Percentiles rank a stretch among this genome's conserved stretches.
These are phyloP conservation scores for Rhododendron simsii DNA, from an alignment of 148 eudicot genomes.

Conservation along the genomic window DNA sequence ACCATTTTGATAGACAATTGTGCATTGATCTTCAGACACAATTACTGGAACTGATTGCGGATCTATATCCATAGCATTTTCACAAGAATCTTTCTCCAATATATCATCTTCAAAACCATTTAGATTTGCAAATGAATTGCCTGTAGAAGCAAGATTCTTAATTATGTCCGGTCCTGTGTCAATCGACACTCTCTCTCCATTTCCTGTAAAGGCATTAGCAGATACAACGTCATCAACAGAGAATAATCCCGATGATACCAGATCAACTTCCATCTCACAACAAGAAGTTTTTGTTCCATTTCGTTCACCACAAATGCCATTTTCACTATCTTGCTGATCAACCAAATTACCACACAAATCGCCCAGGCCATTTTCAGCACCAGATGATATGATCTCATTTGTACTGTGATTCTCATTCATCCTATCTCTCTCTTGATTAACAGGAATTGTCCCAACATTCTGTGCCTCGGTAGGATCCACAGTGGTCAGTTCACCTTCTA, in stretches of 20 bases:
- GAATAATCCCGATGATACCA: constrained; percentile 42
- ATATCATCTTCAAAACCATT: constrained; percentile 18
- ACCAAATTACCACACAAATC: constrained; percentile 13
- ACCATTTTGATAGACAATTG: neutral
- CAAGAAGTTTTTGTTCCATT: neutral
- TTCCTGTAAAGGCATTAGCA: constrained; percentile 18
- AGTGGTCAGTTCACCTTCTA: constrained; percentile 21
- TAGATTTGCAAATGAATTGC: constrained; percentile 19
- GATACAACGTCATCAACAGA: constrained; percentile 33
- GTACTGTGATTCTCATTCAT: constrained; percentile 1
- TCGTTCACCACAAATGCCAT: constrained; percentile 10
- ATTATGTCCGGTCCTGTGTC: constrained; percentile 17
- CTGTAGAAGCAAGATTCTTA: constrained; percentile 24
- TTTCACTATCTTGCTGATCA: constrained; percentile 11
- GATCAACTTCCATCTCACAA: constrained; percentile 55
- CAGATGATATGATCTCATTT: constrained; percentile 4
- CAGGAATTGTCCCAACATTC: neutral
- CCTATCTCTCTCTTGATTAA: constrained; percentile 6
- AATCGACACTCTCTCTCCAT: constrained; percentile 21
- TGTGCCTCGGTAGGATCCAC: constrained; percentile 20
- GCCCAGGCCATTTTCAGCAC: constrained; percentile 12
- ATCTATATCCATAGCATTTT: constrained; percentile 22
- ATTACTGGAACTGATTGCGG: constrained; percentile 6
- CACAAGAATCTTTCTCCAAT: constrained; percentile 11
- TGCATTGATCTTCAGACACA: neutral